These are phyloP conservation scores for Galerina sulciceps DNA, from an alignment of 768 basidiomycete genomes.

Conservation along the genomic window DNA sequence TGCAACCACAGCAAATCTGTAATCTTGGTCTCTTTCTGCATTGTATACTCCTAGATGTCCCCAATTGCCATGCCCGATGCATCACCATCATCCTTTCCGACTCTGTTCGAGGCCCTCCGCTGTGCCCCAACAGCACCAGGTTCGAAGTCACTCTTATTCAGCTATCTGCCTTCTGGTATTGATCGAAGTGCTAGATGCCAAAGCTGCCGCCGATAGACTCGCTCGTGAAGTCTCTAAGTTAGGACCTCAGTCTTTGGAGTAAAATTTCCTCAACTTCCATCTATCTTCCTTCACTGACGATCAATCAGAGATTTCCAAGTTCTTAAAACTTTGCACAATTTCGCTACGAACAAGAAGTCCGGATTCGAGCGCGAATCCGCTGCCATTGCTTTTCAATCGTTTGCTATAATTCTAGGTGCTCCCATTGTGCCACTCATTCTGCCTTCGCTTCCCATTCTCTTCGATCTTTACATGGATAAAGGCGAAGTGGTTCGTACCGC, in stretches of 20 bases:
- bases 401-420: slow-evolving; percentile 72
- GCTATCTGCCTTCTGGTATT: slow-evolving; percentile 9
- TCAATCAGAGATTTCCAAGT: slow-evolving; percentile 60
- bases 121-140: slow-evolving; percentile 69
- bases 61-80: slow-evolving; percentile 54
- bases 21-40: slow-evolving; percentile 13
- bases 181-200: slow-evolving; percentile 64
- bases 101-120: slow-evolving; percentile 54
- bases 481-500: slow-evolving; percentile 89
- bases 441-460: slow-evolving; percentile 74
- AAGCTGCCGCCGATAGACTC: slow-evolving; percentile 80
- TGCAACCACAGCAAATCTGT: slow-evolving; percentile 18
- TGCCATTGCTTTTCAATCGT: slow-evolving; percentile 77
- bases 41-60: slow-evolving; percentile 48
- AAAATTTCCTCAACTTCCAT: slow-evolving; percentile 16
- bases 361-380: slow-evolving; percentile 90
- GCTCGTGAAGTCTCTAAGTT: slow-evolving; percentile 71
- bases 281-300: background rate
- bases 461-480: slow-evolving; percentile 91
- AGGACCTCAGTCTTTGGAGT: slow-evolving; percentile 69
- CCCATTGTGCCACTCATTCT: slow-evolving; percentile 76
- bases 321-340: slow-evolving; percentile 65
- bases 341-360: slow-evolving; percentile 84
- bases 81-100: slow-evolving; percentile 45
- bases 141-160: slow-evolving; percentile 23